Evolutionary conservation across 1,139 yeast species (phyloP).

Genomic region (Candida sp.): DNA sequence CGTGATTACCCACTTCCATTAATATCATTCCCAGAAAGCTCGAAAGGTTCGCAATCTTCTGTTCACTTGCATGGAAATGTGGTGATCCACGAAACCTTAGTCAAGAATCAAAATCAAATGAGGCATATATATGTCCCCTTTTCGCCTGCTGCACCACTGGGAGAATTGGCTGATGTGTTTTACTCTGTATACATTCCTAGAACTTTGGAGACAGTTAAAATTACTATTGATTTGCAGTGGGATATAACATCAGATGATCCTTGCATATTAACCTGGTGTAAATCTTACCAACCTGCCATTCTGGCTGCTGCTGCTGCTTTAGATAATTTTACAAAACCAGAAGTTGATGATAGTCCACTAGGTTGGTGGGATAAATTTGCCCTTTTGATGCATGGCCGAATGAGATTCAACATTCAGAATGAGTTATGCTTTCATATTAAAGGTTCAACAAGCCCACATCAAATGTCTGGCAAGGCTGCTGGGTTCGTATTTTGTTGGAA

Average conservation of each 20-base stretch:
- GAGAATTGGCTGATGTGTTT: slow-evolving; percentile 28
- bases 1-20: slow-evolving; percentile 43
- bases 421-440: slow-evolving; percentile 53
- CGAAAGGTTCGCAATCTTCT: slow-evolving; percentile 21
- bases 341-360: slow-evolving; percentile 78
- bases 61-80: slow-evolving; percentile 33
- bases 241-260: slow-evolving; percentile 34
- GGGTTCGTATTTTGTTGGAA: slow-evolving; percentile 85
- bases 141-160: slow-evolving; percentile 35
- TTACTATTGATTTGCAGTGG: slow-evolving; percentile 33
- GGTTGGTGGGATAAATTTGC: slow-evolving; percentile 67
- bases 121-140: slow-evolving; percentile 44
- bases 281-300: slow-evolving; percentile 39
- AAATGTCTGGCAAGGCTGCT: slow-evolving; percentile 61
- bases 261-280: slow-evolving; percentile 43
- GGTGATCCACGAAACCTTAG: slow-evolving; percentile 42
- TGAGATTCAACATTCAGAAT: slow-evolving; percentile 50
- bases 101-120: slow-evolving; percentile 36
- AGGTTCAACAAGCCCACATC: slow-evolving; percentile 77
- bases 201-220: slow-evolving; percentile 45
- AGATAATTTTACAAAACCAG: slow-evolving; percentile 64
- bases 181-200: slow-evolving; percentile 40
- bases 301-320: slow-evolving; percentile 37
- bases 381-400: slow-evolving; percentile 42
- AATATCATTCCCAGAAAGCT: slow-evolving; percentile 35